phyloP scores from a whole-genome alignment of 306 rosid species.

The Cucurbita moschata region DNA sequence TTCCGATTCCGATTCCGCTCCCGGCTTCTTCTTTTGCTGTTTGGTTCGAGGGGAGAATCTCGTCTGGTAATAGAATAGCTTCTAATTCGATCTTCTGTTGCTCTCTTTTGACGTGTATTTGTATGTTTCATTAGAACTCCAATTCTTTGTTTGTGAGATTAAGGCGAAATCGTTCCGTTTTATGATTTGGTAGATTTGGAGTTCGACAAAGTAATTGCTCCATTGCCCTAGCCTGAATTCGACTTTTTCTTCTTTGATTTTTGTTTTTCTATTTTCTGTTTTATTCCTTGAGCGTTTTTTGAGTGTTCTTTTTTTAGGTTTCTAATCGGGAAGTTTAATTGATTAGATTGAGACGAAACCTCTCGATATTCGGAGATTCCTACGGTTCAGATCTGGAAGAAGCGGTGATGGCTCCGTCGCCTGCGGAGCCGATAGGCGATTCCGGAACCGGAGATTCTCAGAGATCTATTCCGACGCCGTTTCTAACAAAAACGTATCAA shows the following conservation, averaged over 20 bases:
- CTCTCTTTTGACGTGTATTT: not conserved
- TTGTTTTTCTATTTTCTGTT: not conserved
- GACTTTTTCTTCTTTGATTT: not conserved
- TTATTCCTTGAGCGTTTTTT: not conserved
- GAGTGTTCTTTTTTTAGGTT: not conserved
- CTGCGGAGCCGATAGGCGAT: slow-evolving; percentile 65
- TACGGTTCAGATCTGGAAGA: slow-evolving; percentile 34
- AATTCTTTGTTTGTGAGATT: not conserved
- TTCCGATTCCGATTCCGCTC: not conserved
- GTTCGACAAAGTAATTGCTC: not conserved
- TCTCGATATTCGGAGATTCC: not conserved
- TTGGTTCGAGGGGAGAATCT: slow-evolving; percentile 2
- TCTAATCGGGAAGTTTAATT: not conserved
- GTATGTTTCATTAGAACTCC: not conserved
- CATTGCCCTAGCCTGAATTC: not conserved
- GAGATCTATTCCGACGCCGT: slow-evolving; percentile 88
- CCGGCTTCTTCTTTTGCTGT: not conserved
- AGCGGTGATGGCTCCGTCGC: slow-evolving; percentile 40
- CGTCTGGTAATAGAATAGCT: not conserved
- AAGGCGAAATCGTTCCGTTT: not conserved
- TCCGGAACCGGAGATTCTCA: slow-evolving; percentile 43
- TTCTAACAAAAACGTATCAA: slow-evolving; percentile 67
- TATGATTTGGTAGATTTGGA: not conserved
- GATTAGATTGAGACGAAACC: not conserved
- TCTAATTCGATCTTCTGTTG: not conserved